Evolutionary conservation across 2,329 filamentous ascomycete genomes (phyloP), one percentile per base, ranked within the genome.

Genomic region (Exophiala alcalophila): DNA sequence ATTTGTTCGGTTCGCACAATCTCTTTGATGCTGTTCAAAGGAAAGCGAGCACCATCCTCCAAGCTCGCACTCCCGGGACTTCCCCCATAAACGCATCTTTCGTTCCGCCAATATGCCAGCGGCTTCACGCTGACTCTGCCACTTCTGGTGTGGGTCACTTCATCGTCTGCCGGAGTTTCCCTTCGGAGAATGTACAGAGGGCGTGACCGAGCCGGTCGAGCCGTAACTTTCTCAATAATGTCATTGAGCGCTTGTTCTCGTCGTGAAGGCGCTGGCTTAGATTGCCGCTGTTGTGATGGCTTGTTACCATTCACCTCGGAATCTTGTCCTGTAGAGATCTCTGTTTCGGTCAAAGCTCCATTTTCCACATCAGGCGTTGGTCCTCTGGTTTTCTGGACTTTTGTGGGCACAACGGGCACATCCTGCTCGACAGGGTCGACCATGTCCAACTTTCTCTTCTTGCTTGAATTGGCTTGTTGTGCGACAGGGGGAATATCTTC

Each of bases 51-150:
- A n/a, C 73, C 72, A 25, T 64, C 58, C 40, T 53, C 55, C 35
- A 71, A 63, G 19, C 41, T 41, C 4, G 26, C 35, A 12, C 34
- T 33, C 44, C 69, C 64, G 19, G 69, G 68, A 29, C 65, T 64
- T 34, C 81, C 78, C 16, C 80, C 76, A 58, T 81, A 86, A 15
- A 88, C 77, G 32, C 84, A 78, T 40, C 78, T 78, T 61, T 97
- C 91, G 53, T 89, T 89, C 57, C 81, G 81, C 91, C 91, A 97
- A 61, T 77, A 94, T 18, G 86, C 80, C 23, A 96, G 67, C 0
- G 90, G 92, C 47, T 80, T 79, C 49, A 87, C 82, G 7, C 86
- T 87, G 38, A 80, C 78, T 43, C 92, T 80, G 2, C 88, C 90
- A 9, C 84, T 91, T 40, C 88, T 81, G n/a, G 76, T 77, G 36